phyloP scores from a whole-genome alignment of 2,329 filamentous ascomycete genomes.

The Fusarium sp. region DNA sequence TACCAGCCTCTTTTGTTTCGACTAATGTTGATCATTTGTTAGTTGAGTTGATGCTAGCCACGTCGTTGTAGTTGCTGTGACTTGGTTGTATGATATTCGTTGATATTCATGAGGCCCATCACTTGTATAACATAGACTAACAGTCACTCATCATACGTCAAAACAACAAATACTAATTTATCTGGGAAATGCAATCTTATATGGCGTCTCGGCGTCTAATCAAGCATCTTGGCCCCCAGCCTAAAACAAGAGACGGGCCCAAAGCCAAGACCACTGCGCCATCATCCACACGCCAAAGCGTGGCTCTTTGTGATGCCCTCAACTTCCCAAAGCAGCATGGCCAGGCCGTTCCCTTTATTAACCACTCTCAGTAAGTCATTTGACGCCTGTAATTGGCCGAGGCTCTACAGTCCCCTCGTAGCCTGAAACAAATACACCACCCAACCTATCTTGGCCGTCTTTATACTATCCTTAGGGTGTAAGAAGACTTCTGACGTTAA shows the following conservation, averaged over 20 bases:
- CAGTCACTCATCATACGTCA: neutral
- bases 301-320: slow-evolving; percentile 26
- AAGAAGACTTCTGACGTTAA: too few species aligned
- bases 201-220: slow-evolving; percentile 16
- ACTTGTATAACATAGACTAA: neutral
- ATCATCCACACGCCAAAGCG: slow-evolving; percentile 18
- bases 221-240: slow-evolving; percentile 28
- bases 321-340: slow-evolving; percentile 12
- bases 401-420: neutral
- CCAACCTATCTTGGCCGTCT: slow-evolving; percentile 9
- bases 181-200: slow-evolving; percentile 3
- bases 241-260: neutral
- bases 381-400: slow-evolving; percentile 13
- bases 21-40: neutral
- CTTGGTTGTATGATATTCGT: neutral
- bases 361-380: slow-evolving; percentile 14
- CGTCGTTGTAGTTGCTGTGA: neutral
- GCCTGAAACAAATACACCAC: slow-evolving; percentile 33
- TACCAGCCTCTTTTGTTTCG: slow-evolving; percentile 14
- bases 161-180: too few species aligned
- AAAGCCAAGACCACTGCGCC: slow-evolving; percentile 24
- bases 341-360: slow-evolving; percentile 7
- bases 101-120: neutral
- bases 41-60: slow-evolving; percentile 4
- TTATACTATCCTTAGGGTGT: too few species aligned